Conservation (phyloP, 2,329 filamentous ascomycete species). For the Coleophoma crateriformis region DNA sequence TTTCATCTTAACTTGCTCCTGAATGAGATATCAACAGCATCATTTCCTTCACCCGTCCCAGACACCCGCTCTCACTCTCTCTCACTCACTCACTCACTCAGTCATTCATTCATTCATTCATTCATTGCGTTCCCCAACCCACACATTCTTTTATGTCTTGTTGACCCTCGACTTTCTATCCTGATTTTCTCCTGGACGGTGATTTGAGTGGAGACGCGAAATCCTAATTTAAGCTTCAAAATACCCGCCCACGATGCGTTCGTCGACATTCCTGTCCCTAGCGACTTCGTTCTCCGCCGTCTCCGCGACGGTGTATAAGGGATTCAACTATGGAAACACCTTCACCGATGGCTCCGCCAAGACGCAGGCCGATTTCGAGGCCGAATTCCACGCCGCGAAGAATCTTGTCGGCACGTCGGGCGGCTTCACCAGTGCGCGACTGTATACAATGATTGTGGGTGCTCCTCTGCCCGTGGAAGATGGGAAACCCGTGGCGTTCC, state of each 20-base stretch:
- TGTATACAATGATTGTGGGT: slow-evolving; percentile 66
- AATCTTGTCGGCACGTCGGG: slow-evolving; percentile 52
- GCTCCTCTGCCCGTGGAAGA: background rate
- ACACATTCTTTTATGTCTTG: too few relatives aligned
- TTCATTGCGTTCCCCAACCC: too few relatives aligned
- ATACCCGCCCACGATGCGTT: slow-evolving; percentile 6
- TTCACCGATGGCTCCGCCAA: slow-evolving; percentile 56
- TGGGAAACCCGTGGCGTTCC: background rate
- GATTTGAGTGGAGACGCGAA: too few relatives aligned
- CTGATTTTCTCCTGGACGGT: too few relatives aligned
- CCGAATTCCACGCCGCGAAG: slow-evolving; percentile 62
- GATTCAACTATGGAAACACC: slow-evolving; percentile 64
- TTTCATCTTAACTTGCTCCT: too few relatives aligned
- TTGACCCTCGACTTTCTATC: too few relatives aligned
- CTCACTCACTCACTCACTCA: too few relatives aligned
- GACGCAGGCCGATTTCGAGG: slow-evolving; percentile 58
- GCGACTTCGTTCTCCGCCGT: slow-evolving; percentile 18
- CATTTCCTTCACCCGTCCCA: too few relatives aligned
- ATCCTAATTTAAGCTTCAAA: background rate
- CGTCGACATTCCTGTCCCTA: slow-evolving; percentile 7
- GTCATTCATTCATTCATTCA: too few relatives aligned
- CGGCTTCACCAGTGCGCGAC: slow-evolving; percentile 63
- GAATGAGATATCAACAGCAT: too few relatives aligned
- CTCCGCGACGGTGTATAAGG: slow-evolving; percentile 41
- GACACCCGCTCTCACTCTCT: too few relatives aligned